A percentile compares a stretch with the other conserved stretches of the same genome.
Conservation (phyloP, 495 filamentous ascomycete species). For the Penicillium bialowiezense region DNA sequence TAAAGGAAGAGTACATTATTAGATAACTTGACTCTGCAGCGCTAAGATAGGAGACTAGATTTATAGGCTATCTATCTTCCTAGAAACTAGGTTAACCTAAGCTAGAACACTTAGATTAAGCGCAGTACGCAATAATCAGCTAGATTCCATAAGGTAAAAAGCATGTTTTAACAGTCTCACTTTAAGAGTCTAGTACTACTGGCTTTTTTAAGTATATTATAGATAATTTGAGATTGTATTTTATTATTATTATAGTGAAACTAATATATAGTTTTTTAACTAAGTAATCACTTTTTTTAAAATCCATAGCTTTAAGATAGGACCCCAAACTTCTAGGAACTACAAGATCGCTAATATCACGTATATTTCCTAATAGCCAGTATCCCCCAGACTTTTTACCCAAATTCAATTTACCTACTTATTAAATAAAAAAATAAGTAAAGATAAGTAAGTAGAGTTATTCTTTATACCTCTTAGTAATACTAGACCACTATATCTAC, state of each 20-base stretch:
- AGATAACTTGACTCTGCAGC: neutral
- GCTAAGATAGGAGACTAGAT: neutral
- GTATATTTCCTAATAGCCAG: conserved; percentile 12
- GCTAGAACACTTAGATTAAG: neutral
- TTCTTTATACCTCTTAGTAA: neutral
- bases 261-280: neutral
- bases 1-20: neutral
- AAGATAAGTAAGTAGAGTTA: conserved; percentile 5
- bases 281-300: neutral
- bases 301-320: neutral
- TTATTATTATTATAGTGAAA: neutral
- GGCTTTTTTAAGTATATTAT: neutral
- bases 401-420: conserved; percentile 9
- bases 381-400: conserved; percentile 10
- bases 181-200: neutral
- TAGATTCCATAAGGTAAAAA: neutral
- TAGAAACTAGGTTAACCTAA: neutral
- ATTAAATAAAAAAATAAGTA: conserved; percentile 8
- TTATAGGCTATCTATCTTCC: neutral
- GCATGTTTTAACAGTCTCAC: neutral
- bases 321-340: conserved; percentile 3
- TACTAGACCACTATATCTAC: neutral
- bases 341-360: conserved; percentile 1
- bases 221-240: neutral
- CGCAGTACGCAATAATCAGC: conserved; percentile 3